phyloP scores from a whole-genome alignment of 129 eudicot genomes.

The Dittrichia graveolens region DNA sequence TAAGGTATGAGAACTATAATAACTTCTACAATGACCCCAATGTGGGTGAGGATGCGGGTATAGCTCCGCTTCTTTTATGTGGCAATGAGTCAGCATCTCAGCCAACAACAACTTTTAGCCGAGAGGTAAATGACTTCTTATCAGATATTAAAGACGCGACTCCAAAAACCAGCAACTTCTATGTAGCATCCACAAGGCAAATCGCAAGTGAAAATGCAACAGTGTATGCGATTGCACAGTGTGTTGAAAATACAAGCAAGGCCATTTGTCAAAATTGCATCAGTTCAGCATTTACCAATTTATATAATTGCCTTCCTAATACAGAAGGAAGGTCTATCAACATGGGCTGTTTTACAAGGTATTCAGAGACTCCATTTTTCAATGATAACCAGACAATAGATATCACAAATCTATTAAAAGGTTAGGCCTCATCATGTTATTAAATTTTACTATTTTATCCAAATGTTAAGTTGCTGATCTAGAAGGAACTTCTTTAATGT shows the following conservation, averaged over 20 bases:
- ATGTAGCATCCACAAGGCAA: constrained; percentile 53
- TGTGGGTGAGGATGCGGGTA: constrained; percentile 45
- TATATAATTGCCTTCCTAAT: constrained; percentile 51
- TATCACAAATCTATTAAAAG: constrained; percentile 50
- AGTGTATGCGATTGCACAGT: constrained; percentile 56
- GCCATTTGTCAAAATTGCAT: constrained; percentile 57
- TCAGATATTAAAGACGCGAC: constrained; percentile 58
- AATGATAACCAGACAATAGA: constrained; percentile 53
- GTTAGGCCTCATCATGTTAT: constrained; percentile 26
- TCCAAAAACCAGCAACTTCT: constrained; percentile 54
- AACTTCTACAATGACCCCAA: constrained; percentile 51
- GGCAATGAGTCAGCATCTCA: constrained; percentile 55
- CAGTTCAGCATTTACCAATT: constrained; percentile 37
- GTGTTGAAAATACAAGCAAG: constrained; percentile 46
- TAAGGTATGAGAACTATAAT: constrained; percentile 64
- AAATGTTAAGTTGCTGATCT: background rate
- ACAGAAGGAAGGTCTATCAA: constrained; percentile 60
- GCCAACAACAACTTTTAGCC: constrained; percentile 38
- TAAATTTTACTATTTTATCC: background rate
- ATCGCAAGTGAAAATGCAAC: constrained; percentile 33
- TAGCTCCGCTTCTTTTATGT: constrained; percentile 49
- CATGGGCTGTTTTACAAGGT: constrained; percentile 70
- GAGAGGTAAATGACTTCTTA: constrained; percentile 40
- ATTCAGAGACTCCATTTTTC: constrained; percentile 55
- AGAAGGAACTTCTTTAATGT: background rate